Conservation (phyloP, 805 yeast genomes). For the Candida insectorum region DNA sequence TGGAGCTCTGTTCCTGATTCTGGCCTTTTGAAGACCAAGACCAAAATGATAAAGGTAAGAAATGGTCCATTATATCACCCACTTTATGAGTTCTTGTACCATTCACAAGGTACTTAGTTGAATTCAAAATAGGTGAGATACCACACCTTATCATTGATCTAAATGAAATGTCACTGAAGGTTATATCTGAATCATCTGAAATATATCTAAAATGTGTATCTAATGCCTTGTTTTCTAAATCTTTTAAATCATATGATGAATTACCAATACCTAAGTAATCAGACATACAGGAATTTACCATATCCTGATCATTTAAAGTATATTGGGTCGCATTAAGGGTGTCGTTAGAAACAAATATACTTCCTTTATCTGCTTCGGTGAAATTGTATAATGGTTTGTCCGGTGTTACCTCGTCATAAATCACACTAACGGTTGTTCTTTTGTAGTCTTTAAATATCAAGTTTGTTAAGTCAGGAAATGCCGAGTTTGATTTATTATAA, state of each 20-base stretch:
- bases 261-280: background rate
- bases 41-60: constrained; percentile 51
- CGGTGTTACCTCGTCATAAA: constrained; percentile 17
- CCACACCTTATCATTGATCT: constrained; percentile 52
- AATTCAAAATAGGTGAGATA: constrained; percentile 57
- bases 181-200: constrained; percentile 29
- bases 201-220: constrained; percentile 24
- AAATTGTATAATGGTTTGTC: constrained; percentile 19
- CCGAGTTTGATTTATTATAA: constrained; percentile 19
- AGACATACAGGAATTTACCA: constrained; percentile 1
- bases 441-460: constrained; percentile 25
- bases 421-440: constrained; percentile 25
- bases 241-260: background rate
- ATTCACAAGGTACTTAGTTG: constrained; percentile 13
- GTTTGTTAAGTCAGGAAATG: constrained; percentile 25
- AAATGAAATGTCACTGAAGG: constrained; percentile 40
- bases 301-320: background rate
- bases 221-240: constrained; percentile 14
- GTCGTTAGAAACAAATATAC: constrained; percentile 4
- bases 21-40: constrained; percentile 75
- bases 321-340: constrained; percentile 1
- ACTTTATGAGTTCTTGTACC: constrained; percentile 12
- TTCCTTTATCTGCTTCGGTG: constrained; percentile 18
- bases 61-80: constrained; percentile 21
- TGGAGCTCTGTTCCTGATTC: background rate